These are phyloP conservation scores for Fragaria iinumae DNA, from an alignment of 306 rosid species.

Conservation along the genomic window DNA sequence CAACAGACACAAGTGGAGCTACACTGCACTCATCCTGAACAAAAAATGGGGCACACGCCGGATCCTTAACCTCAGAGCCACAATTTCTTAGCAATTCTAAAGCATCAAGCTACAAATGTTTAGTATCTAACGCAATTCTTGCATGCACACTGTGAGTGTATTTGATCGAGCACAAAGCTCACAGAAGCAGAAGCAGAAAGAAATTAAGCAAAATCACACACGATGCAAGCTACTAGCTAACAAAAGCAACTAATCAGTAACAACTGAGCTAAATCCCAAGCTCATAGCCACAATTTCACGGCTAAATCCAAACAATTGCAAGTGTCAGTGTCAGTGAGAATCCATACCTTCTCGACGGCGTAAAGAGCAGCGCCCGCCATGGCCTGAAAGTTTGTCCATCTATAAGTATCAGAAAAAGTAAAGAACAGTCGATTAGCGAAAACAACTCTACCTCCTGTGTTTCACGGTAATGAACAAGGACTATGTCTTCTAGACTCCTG, in stretches of 20 bases:
- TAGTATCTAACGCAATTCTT: neutral
- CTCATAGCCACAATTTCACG: neutral
- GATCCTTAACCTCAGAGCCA: neutral
- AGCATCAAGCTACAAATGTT: neutral
- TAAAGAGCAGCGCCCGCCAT: slow-evolving; percentile 82
- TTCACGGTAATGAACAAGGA: slow-evolving; percentile 98
- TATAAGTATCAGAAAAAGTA: slow-evolving; percentile 13
- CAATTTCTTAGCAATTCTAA: neutral
- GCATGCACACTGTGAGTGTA: neutral
- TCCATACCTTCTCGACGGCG: slow-evolving; percentile 83
- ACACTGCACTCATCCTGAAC: neutral
- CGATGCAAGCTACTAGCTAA: neutral
- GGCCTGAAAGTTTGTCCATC: neutral
- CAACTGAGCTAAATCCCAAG: neutral
- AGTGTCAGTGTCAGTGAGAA: neutral
- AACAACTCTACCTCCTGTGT: slow-evolving; percentile 70
- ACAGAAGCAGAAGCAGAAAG: neutral
- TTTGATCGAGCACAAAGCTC: neutral
- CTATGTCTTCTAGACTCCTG: slow-evolving; percentile 94
- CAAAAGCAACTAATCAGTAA: neutral
- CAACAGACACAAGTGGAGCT: neutral
- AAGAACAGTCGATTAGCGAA: slow-evolving; percentile 12
- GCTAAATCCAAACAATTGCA: neutral
- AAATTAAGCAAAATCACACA: slow-evolving; percentile 6
- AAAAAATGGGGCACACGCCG: neutral